These are phyloP conservation scores for Ambrosia artemisiifolia DNA, from an alignment of 129 eudicot species.

Conservation along the genomic window DNA sequence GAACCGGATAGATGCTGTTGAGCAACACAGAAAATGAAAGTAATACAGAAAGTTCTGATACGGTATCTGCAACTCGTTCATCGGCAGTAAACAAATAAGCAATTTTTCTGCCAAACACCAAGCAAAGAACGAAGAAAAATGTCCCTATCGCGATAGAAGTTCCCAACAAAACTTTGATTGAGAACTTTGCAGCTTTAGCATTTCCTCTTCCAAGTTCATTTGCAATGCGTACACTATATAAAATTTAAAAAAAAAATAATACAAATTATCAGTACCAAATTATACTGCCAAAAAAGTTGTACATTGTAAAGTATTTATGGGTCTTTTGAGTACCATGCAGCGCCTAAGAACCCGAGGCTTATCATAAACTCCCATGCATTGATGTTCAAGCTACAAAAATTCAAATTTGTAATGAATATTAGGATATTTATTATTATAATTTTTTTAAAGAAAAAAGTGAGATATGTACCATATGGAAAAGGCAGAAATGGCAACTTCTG, in stretches of 20 bases:
- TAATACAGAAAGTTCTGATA: constrained; percentile 56
- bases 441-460: neutral
- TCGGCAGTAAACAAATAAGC: constrained; percentile 69
- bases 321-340: constrained; percentile 58
- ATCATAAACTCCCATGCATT: constrained; percentile 74
- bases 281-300: neutral
- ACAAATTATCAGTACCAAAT: neutral
- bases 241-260: neutral
- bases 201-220: constrained; percentile 92
- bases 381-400: constrained; percentile 58
- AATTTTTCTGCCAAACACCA: constrained; percentile 52
- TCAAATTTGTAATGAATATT: neutral
- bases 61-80: constrained; percentile 56
- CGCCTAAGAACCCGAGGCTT: constrained; percentile 77
- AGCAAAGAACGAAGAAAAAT: constrained; percentile 58
- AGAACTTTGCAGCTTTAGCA: constrained; percentile 72
- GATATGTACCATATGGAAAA: constrained; percentile 67
- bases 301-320: neutral
- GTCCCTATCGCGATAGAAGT: constrained; percentile 63
- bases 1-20: constrained; percentile 76
- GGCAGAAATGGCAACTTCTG: constrained; percentile 83
- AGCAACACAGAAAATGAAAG: constrained; percentile 75
- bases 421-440: neutral
- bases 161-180: constrained; percentile 63
- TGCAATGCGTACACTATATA: constrained; percentile 76